phyloP scores from a whole-genome alignment of 1,284 basidiomycete species.

The Tilletia caries region DNA sequence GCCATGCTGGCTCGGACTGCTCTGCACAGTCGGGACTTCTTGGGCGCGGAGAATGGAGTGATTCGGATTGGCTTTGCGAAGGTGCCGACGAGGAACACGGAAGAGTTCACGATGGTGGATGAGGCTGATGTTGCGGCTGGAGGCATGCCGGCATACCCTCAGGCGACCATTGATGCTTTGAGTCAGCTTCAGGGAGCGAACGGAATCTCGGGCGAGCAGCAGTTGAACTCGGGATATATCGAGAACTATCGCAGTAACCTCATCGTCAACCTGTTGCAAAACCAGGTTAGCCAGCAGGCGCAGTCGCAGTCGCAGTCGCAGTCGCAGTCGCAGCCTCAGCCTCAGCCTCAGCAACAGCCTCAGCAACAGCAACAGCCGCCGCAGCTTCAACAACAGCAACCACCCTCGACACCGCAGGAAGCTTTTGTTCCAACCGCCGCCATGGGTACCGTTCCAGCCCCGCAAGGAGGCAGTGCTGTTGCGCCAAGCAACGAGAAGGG shows the following conservation, averaged over 20 bases:
- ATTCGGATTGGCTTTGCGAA: conserved; percentile 95
- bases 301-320: neutral
- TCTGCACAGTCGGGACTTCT: conserved; percentile 86
- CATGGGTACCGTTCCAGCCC: too few species aligned
- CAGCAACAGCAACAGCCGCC: neutral
- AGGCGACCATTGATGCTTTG: conserved; percentile 28
- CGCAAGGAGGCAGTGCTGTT: conserved; percentile 25
- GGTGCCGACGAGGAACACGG: conserved; percentile 61
- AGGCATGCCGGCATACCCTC: conserved; percentile 17
- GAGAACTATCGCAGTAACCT: conserved; percentile 92
- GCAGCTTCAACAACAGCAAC: neutral
- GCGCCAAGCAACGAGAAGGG: conserved; percentile 52
- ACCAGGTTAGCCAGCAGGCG: conserved; percentile 12
- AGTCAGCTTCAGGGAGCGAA: conserved; percentile 64
- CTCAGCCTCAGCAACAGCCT: neutral
- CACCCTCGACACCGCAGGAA: too few species aligned
- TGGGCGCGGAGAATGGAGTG: conserved; percentile 90
- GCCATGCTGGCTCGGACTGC: conserved; percentile 91
- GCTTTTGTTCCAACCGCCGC: neutral
- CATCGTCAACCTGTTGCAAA: conserved; percentile 78
- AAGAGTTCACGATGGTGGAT: conserved; percentile 21
- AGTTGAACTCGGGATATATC: conserved; percentile 79
- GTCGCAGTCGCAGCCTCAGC: neutral
- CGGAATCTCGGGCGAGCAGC: conserved; percentile 82
- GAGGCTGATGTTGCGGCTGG: neutral